Percentiles rank a stretch among this genome's conserved stretches.
Conservation (phyloP, 2,329 filamentous ascomycete species). For the Monilinia fructigena region DNA sequence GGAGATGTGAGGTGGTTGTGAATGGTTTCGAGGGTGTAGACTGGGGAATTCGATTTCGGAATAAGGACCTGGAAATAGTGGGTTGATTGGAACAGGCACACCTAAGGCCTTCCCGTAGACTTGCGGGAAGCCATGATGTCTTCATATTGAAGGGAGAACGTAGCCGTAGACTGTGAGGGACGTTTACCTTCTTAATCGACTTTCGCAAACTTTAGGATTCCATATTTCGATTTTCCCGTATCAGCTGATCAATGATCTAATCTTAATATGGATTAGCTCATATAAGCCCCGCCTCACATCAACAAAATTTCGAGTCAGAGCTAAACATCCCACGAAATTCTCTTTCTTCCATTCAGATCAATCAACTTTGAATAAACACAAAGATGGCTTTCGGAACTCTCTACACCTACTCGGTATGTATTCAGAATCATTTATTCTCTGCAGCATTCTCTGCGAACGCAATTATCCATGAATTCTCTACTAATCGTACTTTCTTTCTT, state of each 20-base stretch:
- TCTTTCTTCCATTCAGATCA: conserved; percentile 19
- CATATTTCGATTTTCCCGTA: conserved; percentile 19
- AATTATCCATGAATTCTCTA: background rate
- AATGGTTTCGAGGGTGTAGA: conserved; percentile 33
- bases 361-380: conserved; percentile 28
- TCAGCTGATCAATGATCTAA: conserved; percentile 13
- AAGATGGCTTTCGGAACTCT: conserved; percentile 96
- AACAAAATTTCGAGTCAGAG: conserved; percentile 22
- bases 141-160: conserved; percentile 36
- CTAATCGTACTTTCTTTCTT: conserved; percentile 34
- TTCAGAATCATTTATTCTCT: background rate
- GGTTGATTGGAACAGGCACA: conserved; percentile 28
- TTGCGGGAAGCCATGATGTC: conserved; percentile 36
- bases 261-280: conserved; percentile 5
- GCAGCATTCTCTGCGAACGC: background rate
- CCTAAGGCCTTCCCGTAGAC: conserved; percentile 35
- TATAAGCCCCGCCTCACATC: conserved; percentile 13
- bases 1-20: conserved; percentile 34
- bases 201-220: conserved; percentile 13
- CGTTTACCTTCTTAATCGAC: conserved; percentile 13
- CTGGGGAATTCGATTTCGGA: conserved; percentile 26
- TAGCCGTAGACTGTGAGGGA: conserved; percentile 6
- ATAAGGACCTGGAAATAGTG: conserved; percentile 19
- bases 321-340: conserved; percentile 21
- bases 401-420: conserved; percentile 75